Percentiles rank a stretch among this genome's conserved stretches.
These are phyloP conservation scores for Suillus occidentalis DNA, from an alignment of 768 basidiomycete species.

Conservation along the genomic window DNA sequence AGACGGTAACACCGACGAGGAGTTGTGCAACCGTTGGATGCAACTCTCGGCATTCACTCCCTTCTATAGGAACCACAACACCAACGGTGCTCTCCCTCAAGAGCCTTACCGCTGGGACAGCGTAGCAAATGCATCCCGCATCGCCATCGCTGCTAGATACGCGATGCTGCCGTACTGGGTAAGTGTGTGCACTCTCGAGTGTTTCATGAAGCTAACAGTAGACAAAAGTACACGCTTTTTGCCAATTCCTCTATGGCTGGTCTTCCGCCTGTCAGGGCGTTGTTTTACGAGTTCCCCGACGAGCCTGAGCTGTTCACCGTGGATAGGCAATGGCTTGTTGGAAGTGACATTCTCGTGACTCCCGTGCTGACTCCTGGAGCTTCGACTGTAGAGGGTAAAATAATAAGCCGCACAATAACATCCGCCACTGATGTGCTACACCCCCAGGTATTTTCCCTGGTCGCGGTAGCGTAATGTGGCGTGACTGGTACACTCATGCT, in stretches of 20 bases:
- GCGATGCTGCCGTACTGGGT: slow-evolving; percentile 80
- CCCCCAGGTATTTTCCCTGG: slow-evolving; percentile 63
- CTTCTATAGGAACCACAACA: slow-evolving; percentile 82
- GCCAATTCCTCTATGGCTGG: slow-evolving; percentile 64
- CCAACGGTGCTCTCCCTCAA: slow-evolving; percentile 64
- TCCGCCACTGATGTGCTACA: neutral
- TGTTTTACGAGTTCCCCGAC: slow-evolving; percentile 78
- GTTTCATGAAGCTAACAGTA: neutral
- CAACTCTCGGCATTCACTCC: slow-evolving; percentile 80
- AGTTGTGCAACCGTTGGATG: slow-evolving; percentile 86
- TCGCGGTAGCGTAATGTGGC: slow-evolving; percentile 56
- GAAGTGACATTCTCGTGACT: slow-evolving; percentile 69
- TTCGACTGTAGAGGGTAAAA: slow-evolving; percentile 62
- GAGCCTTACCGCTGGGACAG: slow-evolving; percentile 83
- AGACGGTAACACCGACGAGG: slow-evolving; percentile 69
- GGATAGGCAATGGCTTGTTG: slow-evolving; percentile 72
- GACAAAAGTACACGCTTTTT: slow-evolving; percentile 66
- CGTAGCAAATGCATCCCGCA: slow-evolving; percentile 71
- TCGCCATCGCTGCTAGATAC: slow-evolving; percentile 71
- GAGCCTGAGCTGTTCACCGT: slow-evolving; percentile 62
- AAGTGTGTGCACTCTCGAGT: slow-evolving; percentile 19
- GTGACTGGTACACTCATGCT: slow-evolving; percentile 73
- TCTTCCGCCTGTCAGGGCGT: slow-evolving; percentile 69
- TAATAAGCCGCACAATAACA: neutral
- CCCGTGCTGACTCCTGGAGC: slow-evolving; percentile 72